phyloP scores from a whole-genome alignment of 2,329 filamentous ascomycete species.

The Cordyceps cateniannulata region DNA sequence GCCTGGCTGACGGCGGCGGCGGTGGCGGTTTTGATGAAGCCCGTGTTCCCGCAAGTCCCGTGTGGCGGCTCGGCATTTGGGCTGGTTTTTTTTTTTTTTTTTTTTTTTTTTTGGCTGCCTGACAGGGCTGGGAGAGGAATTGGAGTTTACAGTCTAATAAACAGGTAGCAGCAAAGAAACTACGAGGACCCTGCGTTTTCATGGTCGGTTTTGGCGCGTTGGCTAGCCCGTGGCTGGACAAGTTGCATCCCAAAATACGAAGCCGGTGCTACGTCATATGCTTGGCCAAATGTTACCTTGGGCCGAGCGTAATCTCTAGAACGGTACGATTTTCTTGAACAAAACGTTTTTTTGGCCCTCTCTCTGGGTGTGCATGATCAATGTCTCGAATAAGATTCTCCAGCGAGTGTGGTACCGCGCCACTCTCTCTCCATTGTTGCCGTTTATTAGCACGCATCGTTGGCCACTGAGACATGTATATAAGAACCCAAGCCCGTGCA shows the following conservation, averaged over 20 bases:
- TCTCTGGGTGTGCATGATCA: background rate
- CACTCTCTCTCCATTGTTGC: background rate
- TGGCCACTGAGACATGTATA: background rate
- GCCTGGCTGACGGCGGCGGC: background rate
- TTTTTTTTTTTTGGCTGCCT: background rate
- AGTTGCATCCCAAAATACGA: conserved; percentile 16
- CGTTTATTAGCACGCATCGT: too few species aligned
- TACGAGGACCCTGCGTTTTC: conserved; percentile 7
- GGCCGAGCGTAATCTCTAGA: background rate
- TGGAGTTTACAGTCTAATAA: background rate
- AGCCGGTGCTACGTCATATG: conserved; percentile 18
- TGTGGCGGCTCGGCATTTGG: background rate
- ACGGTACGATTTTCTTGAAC: too few species aligned
- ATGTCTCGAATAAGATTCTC: background rate
- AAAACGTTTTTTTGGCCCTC: background rate
- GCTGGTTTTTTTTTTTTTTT: background rate
- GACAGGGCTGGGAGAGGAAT: background rate
- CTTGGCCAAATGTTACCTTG: conserved; percentile 1
- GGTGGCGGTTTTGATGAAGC: background rate
- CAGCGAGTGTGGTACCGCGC: background rate
- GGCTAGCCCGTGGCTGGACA: background rate
- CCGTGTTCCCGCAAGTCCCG: too few species aligned
- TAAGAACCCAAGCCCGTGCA: background rate
- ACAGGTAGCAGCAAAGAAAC: background rate
- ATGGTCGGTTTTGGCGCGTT: background rate